phyloP scores from a whole-genome alignment of 2,329 filamentous ascomycete species.

The Exophiala alcalophila region DNA sequence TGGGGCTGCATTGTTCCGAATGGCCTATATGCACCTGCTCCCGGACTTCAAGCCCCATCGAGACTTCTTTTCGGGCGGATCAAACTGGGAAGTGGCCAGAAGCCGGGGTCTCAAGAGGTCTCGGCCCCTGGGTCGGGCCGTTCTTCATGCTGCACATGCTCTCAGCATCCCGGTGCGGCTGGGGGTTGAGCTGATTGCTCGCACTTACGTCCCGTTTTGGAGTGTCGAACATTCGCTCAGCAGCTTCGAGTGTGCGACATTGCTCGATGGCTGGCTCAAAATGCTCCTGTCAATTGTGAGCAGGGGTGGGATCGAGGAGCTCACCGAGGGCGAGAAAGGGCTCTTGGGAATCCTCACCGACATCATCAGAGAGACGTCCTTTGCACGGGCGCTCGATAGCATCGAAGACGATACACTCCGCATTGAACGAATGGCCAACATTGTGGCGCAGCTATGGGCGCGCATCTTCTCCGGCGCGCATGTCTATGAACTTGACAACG shows the following conservation, averaged over 20 bases:
- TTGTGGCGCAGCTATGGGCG: constrained; percentile 29
- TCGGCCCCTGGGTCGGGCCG: constrained; percentile 22
- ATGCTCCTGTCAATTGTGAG: constrained; percentile 2
- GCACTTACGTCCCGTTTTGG: constrained; percentile 29
- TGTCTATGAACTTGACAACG: constrained; percentile 15
- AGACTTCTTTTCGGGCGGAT: constrained; percentile 17
- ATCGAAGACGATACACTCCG: constrained; percentile 11
- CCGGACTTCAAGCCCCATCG: constrained; percentile 20
- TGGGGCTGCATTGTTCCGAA: constrained; percentile 28
- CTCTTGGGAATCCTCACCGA: constrained; percentile 23
- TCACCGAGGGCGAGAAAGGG: constrained; percentile 7
- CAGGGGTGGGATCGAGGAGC: constrained; percentile 2
- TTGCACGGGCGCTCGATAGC: constrained; percentile 2
- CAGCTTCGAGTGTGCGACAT: constrained; percentile 31
- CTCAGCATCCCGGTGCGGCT: constrained; percentile 31
- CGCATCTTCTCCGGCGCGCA: constrained; percentile 27
- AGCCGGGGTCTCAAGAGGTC: constrained; percentile 4
- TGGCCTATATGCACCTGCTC: constrained; percentile 29
- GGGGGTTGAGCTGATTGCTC: constrained; percentile 29
- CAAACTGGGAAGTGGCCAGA: not conserved
- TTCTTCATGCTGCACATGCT: constrained; percentile 31
- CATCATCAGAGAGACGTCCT: constrained; percentile 26
- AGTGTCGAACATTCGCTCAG: constrained; percentile 32
- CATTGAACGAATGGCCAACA: constrained; percentile 20
- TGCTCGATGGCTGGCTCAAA: constrained; percentile 31